Evolutionary conservation across 2,329 filamentous ascomycete species (phyloP).

Genomic region (Aureobasidium sp.): DNA sequence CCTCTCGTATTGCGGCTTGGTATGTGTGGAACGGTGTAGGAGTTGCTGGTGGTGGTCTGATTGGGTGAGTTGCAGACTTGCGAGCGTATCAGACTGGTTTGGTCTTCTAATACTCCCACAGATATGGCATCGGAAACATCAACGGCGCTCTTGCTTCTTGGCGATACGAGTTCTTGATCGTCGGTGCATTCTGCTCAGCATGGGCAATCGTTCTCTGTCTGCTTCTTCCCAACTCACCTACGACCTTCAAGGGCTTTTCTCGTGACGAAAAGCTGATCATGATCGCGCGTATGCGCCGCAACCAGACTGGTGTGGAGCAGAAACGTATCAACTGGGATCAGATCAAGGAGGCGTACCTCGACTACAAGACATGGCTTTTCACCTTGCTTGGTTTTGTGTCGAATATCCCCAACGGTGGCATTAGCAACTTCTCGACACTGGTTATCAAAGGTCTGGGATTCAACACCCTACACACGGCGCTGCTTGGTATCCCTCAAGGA

Average conservation of each 20-base stretch:
- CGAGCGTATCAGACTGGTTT: not conserved
- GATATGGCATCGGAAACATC: conserved; percentile 52
- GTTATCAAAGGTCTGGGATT: conserved; percentile 53
- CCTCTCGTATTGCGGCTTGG: conserved; percentile 46
- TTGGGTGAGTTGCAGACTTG: conserved; percentile 27
- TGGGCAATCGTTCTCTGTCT: conserved; percentile 53
- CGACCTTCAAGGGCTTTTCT: conserved; percentile 44
- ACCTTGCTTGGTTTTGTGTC: conserved; percentile 42
- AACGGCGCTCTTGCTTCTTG: conserved; percentile 49
- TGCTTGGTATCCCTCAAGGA: conserved; percentile 46
- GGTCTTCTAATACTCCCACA: not conserved
- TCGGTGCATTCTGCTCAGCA: conserved; percentile 44
- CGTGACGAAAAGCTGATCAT: conserved; percentile 45
- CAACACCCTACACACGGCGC: conserved; percentile 43
- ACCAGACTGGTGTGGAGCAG: conserved; percentile 50
- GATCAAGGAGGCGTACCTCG: conserved; percentile 46
- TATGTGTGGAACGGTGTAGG: conserved; percentile 51
- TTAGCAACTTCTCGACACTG: conserved; percentile 50
- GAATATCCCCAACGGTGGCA: conserved; percentile 49
- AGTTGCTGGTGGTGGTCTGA: conserved; percentile 48
- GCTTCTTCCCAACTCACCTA: conserved; percentile 49
- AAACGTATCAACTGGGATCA: conserved; percentile 47
- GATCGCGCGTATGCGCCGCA: conserved; percentile 45
- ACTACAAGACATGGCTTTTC: conserved; percentile 52
- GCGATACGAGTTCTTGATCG: conserved; percentile 62